Conservation (phyloP, 169 alveolate genomes). For the Plasmodium coatneyi region DNA sequence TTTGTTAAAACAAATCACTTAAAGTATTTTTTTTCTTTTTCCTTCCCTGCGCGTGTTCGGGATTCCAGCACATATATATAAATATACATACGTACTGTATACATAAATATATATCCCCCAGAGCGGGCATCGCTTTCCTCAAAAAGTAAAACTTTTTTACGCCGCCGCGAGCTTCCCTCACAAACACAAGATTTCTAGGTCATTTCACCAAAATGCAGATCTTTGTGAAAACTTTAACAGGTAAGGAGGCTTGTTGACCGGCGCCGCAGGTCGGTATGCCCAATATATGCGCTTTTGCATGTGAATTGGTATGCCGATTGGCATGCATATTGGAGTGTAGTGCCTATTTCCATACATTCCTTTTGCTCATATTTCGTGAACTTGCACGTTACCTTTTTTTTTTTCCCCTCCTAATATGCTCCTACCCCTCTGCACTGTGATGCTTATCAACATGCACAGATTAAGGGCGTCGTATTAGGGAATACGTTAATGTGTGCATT, state of each 20-base stretch:
- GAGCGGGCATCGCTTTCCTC: conserved; percentile 12
- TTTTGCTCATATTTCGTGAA: background rate
- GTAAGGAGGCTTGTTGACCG: conserved; percentile 62
- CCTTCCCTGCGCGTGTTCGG: background rate
- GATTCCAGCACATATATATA: conserved; percentile 16
- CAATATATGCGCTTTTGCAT: background rate
- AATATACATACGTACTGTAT: background rate
- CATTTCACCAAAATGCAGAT: conserved; percentile 89
- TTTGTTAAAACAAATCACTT: conserved; percentile 61
- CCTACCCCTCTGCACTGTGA: background rate
- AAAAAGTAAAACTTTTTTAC: conserved; percentile 6
- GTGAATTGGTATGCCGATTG: background rate
- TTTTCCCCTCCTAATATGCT: background rate
- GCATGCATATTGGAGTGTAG: background rate
- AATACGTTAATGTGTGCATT: background rate
- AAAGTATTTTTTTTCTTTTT: conserved; percentile 14
- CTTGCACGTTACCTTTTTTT: background rate
- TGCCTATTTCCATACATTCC: background rate
- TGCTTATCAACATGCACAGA: background rate
- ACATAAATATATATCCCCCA: background rate
- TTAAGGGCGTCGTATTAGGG: background rate
- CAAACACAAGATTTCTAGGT: background rate
- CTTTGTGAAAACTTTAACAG: conserved; percentile 97
- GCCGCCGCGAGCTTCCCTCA: background rate
- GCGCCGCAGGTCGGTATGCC: background rate